A percentile compares a stretch with the other conserved stretches of the same genome.
Conservation (phyloP, 164 flowering plant species). For the Buxus sempervirens region DNA sequence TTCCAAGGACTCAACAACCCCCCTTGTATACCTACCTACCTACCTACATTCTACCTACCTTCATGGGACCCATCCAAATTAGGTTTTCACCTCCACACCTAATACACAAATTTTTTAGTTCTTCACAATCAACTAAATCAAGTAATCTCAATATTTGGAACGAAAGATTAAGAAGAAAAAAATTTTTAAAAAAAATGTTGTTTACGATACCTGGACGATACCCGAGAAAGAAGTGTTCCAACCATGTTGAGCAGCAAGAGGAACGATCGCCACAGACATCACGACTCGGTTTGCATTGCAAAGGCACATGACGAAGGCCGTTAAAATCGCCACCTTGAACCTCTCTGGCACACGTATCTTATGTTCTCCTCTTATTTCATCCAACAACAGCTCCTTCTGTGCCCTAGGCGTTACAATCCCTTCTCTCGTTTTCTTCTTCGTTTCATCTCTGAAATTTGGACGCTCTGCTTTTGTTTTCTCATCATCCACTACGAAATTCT, state of each 20-base stretch:
- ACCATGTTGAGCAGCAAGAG: slow-evolving; percentile 67
- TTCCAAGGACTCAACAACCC: too few species aligned
- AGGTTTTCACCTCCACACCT: too few species aligned
- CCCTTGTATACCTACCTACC: too few species aligned
- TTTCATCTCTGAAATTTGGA: neutral
- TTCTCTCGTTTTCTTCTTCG: slow-evolving; percentile 4
- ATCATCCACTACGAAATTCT: neutral
- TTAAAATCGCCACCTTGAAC: slow-evolving; percentile 69
- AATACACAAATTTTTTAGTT: too few species aligned
- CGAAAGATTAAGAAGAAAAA: too few species aligned
- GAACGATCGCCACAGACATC: slow-evolving; percentile 93
- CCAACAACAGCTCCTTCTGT: slow-evolving; percentile 44
- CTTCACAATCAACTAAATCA: too few species aligned
- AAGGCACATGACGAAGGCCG: slow-evolving; percentile 76
- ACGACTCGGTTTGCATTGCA: slow-evolving; percentile 92
- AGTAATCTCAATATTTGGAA: too few species aligned
- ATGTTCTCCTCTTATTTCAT: slow-evolving; percentile 15
- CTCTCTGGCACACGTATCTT: slow-evolving; percentile 51
- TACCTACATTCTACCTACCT: too few species aligned
- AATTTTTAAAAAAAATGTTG: too few species aligned
- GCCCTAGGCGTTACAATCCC: slow-evolving; percentile 45
- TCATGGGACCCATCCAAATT: too few species aligned
- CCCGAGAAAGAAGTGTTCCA: slow-evolving; percentile 92
- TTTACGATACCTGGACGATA: slow-evolving; percentile 71
- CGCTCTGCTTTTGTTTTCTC: slow-evolving; percentile 1